Evolutionary conservation across 2,329 filamentous ascomycete species (phyloP), one percentile per base, ranked within the genome.

Genomic region (Thielaviopsis punctulata): DNA sequence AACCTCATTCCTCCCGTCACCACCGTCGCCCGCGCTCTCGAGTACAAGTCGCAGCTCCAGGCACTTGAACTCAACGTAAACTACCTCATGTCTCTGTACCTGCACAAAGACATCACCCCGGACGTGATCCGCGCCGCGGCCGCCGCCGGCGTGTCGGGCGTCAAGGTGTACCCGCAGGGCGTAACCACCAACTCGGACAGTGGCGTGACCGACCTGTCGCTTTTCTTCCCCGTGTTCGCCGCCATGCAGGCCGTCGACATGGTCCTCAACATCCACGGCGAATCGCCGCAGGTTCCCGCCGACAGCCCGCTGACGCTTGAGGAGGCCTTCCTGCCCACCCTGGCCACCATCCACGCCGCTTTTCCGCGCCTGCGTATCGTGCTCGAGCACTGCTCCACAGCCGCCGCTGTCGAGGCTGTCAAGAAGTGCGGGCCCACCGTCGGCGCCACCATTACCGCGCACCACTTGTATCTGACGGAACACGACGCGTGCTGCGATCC

Each of bases 181-280:
- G 75, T 77, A 2, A 83, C 79, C 1, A 83, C 79, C 47, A 82
- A 82, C 65, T 81, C 77, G 21, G 72, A 76, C 47, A 77, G 76
- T 23, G 86, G 85, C 12, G 84, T 89, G 22, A 69, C 83, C 15
- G 76, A 79, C 53, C 78, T 86, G 60, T 77, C 80, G 55, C 68
- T 73, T 27, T 90, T 86, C 67, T 84, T 84, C 62, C 77, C 79
- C 6, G 84, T 90, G 13, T 94, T 96, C 62, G 76, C 74, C n/a
- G 84, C 86, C 58, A 95, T 96, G 89, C 63, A 61, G 51, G 45
- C 19, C 9, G 49, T 23, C 36, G 46, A 55, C 41, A 22, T 49
- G 58, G 76, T 93, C n/a, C 73, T 93, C 43, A 95, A 95, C 68
- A 71, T 96, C n/a, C 89, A 96, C 64, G 90, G 89, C 58, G 90